Conservation (phyloP, 257 asterid species). For the Solanum virginianum region DNA sequence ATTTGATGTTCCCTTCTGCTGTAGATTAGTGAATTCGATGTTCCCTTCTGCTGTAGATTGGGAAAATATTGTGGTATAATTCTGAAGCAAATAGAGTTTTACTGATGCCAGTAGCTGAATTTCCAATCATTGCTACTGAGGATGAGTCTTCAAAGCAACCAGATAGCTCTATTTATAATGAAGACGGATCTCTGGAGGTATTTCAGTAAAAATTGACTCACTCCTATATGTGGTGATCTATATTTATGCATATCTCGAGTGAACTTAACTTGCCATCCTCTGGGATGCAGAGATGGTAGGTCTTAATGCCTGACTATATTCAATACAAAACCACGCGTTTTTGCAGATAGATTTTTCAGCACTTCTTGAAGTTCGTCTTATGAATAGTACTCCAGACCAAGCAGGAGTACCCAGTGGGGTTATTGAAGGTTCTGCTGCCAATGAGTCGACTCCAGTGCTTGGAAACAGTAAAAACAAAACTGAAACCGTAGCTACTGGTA, state of each 20-base stretch:
- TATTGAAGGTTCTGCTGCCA: constrained; percentile 20
- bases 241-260: neutral
- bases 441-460: constrained; percentile 13
- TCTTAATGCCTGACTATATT: neutral
- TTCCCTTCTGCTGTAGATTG: constrained; percentile 45
- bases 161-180: constrained; percentile 43
- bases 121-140: constrained; percentile 36
- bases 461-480: constrained; percentile 16
- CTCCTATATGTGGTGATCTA: neutral
- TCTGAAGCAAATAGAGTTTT: constrained; percentile 29
- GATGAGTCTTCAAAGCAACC: constrained; percentile 33
- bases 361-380: constrained; percentile 60
- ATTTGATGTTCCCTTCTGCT: constrained; percentile 5
- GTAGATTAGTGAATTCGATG: constrained; percentile 31
- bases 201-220: neutral
- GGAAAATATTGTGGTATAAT: constrained; percentile 48
- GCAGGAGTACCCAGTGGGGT: constrained; percentile 7
- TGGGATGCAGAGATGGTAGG: neutral
- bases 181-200: constrained; percentile 93
- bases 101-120: constrained; percentile 53
- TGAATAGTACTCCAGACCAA: constrained; percentile 30
- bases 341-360: constrained; percentile 64
- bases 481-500: constrained; percentile 5
- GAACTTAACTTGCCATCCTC: neutral
- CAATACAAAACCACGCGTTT: neutral